phyloP scores from a whole-genome alignment of 345 rosid genomes.

The Bruguiera gymnorhiza region DNA sequence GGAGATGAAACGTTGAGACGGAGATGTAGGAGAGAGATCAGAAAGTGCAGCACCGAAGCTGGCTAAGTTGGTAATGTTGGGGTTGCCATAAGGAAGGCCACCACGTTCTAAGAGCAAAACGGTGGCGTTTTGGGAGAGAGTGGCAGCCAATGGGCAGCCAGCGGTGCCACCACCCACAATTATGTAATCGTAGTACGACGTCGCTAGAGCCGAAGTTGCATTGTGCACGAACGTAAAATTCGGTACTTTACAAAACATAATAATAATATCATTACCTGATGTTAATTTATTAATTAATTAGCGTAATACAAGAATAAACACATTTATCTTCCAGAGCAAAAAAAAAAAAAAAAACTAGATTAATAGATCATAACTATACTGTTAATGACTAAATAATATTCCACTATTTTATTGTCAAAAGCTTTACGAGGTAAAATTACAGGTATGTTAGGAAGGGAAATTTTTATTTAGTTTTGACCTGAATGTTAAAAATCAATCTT shows the following conservation, averaged over 20 bases:
- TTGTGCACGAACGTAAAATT: slow-evolving; percentile 18
- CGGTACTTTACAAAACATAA: slow-evolving; percentile 7
- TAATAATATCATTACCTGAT: neutral
- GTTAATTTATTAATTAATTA: neutral
- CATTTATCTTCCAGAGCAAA: too few relatives aligned
- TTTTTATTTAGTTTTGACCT: too few relatives aligned
- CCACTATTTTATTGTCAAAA: too few relatives aligned
- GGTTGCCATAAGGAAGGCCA: slow-evolving; percentile 28
- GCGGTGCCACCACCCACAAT: slow-evolving; percentile 35
- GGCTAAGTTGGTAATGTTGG: slow-evolving; percentile 20
- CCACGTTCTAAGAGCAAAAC: slow-evolving; percentile 30
- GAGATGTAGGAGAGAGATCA: slow-evolving; percentile 20
- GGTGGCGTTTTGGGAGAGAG: slow-evolving; percentile 27
- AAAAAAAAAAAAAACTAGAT: too few relatives aligned
- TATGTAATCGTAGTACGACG: slow-evolving; percentile 30
- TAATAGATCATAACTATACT: too few relatives aligned
- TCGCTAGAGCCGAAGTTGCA: slow-evolving; percentile 21
- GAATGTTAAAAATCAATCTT: too few relatives aligned
- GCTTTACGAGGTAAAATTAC: too few relatives aligned
- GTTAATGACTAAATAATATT: too few relatives aligned
- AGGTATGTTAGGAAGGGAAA: too few relatives aligned
- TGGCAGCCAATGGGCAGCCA: slow-evolving; percentile 29
- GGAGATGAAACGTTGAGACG: slow-evolving; percentile 30
- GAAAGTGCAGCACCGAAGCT: slow-evolving; percentile 25
- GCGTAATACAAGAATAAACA: too few relatives aligned